Evolutionary conservation across 441 rosid genomes (phyloP), one percentile per base, ranked within the genome.

Genomic region (Pelargonium citronellum): DNA sequence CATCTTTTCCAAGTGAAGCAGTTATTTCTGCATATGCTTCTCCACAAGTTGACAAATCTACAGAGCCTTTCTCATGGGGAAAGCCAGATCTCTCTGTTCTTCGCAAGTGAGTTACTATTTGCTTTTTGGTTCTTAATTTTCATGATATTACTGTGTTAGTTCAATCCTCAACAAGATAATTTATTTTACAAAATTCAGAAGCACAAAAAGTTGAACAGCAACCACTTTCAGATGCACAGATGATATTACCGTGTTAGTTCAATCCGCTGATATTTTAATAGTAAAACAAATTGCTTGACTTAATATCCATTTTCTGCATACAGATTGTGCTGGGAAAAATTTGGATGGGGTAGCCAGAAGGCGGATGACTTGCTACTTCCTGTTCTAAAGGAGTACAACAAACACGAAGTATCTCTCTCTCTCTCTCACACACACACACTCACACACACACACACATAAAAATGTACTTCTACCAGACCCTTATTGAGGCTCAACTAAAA

Each of bases 321-420:
- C 88, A 95, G 99, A 80, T 74, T 91, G 76, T 92, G 99, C 84
- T 91, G 91, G 93, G 99, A 95, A 70, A 90, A 84, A 77, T 89
- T 95, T 84, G 97, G 89, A 16, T 95, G 98, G 99, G 83, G 78
- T 73, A 61, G 87, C 70, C 87, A 86, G 76, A 92, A 95, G 81
- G 85, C 91, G 22, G 95, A 92, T 73, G 97, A 92, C 74, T 79
- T 95, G 74, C 83, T 95, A 27, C 67, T 87, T 70, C 99, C 95
- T 53, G 97, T 92, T 79, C 80, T 95, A 80, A 92, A 89, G 75
- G 98, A 95, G 83, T 92, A 88, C 57, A 85, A 87, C 70, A 95
- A 92, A 77, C 95, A 83, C 7, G 98, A 95, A 98, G 99, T 95
- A 72, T 67, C 7, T 68, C 3, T 7, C 49, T 53, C 30, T 3